phyloP scores from a whole-genome alignment of 257 asterid genomes.

The Craterostigma plantagineum region DNA sequence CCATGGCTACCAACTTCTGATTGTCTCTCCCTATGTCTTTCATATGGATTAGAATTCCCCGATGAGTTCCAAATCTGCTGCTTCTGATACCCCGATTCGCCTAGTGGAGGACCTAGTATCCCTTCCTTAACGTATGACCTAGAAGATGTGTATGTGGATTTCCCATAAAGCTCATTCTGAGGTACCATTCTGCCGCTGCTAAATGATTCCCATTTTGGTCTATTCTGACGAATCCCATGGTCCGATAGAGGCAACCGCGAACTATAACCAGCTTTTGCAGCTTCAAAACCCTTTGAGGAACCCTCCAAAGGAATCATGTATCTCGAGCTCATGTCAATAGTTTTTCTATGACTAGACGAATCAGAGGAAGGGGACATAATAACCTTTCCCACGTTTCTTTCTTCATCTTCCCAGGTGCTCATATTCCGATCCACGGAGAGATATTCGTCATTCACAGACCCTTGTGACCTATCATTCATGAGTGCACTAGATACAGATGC shows the following conservation, averaged over 20 bases:
- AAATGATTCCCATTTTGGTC: constrained; percentile 48
- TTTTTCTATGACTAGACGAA: constrained; percentile 27
- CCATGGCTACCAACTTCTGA: constrained; percentile 40
- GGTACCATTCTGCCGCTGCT: constrained; percentile 36
- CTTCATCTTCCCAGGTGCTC: constrained; percentile 81
- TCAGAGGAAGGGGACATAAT: constrained; percentile 30
- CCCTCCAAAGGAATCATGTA: constrained; percentile 37
- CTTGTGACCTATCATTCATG: constrained; percentile 31
- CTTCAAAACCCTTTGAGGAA: constrained; percentile 33
- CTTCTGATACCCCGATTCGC: constrained; percentile 49
- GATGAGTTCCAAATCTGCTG: constrained; percentile 58
- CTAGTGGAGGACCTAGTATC: constrained; percentile 32
- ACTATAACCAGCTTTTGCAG: constrained; percentile 38
- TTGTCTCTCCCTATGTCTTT: constrained; percentile 40
- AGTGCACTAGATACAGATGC: constrained; percentile 12
- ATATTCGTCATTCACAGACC: constrained; percentile 27
- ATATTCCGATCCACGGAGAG: constrained; percentile 21
- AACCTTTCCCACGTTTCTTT: constrained; percentile 61
- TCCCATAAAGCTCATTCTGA: constrained; percentile 48
- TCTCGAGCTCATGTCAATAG: constrained; percentile 39
- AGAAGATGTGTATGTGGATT: constrained; percentile 38
- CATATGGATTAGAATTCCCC: constrained; percentile 33
- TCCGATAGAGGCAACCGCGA: constrained; percentile 49
- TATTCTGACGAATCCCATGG: constrained; percentile 42
- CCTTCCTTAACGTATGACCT: constrained; percentile 30